A percentile compares a stretch with the other conserved stretches of the same genome.
Evolutionary conservation across 352 stramenopile genomes (phyloP).

Genomic region (Phytophthora chlamydospora): DNA sequence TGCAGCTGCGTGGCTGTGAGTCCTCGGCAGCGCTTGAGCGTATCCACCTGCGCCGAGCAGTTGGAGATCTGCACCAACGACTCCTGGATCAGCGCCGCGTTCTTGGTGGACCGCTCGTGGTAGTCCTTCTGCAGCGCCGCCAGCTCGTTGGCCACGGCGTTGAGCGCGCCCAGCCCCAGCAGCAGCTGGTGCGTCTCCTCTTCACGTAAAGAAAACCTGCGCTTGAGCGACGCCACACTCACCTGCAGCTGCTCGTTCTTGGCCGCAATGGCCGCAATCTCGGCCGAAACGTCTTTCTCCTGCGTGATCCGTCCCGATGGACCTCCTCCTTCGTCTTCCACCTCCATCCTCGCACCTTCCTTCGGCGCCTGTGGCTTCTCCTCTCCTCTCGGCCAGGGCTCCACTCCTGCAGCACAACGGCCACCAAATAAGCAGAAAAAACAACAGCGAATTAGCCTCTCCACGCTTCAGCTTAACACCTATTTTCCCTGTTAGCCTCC

Average conservation of each 20-base stretch:
- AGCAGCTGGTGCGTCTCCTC: conserved; percentile 48
- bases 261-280: conserved; percentile 35
- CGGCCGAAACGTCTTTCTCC: conserved; percentile 10
- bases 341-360: background rate
- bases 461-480: no score
- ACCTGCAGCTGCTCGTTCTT: conserved; percentile 52
- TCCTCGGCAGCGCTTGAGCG: conserved; percentile 37
- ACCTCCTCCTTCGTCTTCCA: conserved; percentile 15
- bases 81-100: conserved; percentile 57
- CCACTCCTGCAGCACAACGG: conserved; percentile 2
- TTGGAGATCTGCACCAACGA: conserved; percentile 55
- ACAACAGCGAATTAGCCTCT: no score
- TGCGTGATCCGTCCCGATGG: background rate
- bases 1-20: conserved; percentile 49
- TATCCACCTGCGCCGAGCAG: conserved; percentile 57
- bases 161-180: conserved; percentile 40
- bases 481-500: no score
- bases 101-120: conserved; percentile 46
- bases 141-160: conserved; percentile 49
- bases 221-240: conserved; percentile 50
- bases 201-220: conserved; percentile 39
- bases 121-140: conserved; percentile 52
- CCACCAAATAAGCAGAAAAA: background rate
- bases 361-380: conserved; percentile 13
- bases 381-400: conserved; percentile 4